Base-by-base conservation (phyloP, 139 green algal species). In the Mychonastes homosphaera region DNA sequence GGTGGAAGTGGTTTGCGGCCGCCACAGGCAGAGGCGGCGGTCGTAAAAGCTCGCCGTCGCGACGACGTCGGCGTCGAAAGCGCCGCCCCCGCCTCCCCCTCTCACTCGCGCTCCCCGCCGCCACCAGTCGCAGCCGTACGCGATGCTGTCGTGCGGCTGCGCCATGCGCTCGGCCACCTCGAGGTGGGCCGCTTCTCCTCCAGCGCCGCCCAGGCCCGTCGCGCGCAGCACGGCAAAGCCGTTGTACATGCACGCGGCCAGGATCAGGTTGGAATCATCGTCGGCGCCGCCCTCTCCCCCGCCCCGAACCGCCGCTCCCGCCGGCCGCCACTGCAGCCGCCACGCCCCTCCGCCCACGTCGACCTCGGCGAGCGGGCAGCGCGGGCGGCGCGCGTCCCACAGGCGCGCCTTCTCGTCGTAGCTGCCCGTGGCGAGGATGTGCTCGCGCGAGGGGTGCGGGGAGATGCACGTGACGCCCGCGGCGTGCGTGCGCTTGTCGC, bases 391-490 rank as follows among this genome's bases (percentile, higher is more conserved):
- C 19, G 74, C 32, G 56, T 95, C 87, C 87, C 87, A 95, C 29
- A 92, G 29, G 24, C 89, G 40, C n/a, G 84, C 56, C 6, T 52
- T 2, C 53, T 96, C 89, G 51, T 96, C 88, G 48, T 96, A 96
- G 44, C 73, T 85, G 29, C 88, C 88, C 1, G 86, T 96, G 15
- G 66, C 70, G 6, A 90, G 29, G 21, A 84, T 12, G 64, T 90
- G 67, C 27, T 74, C 46, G 2, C 53, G 12, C 6, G 32, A 16
- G 1, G 73, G 69, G 38, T 81, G 67, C 2, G 67, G 70, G 16
- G 63, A 80, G 32, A 95, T 79, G 63, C 78, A 91, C 67, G 79
- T 91, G 27, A 96, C 88, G 8, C 88, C 88, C 29, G 87, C 85
- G 2, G 30, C 58, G 60, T 96, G 88, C 13, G 64, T 50, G 8